Percentiles rank a stretch among this genome's conserved stretches.
phyloP scores from a whole-genome alignment of 2,329 filamentous ascomycete genomes.

The Epichloe gansuensis region DNA sequence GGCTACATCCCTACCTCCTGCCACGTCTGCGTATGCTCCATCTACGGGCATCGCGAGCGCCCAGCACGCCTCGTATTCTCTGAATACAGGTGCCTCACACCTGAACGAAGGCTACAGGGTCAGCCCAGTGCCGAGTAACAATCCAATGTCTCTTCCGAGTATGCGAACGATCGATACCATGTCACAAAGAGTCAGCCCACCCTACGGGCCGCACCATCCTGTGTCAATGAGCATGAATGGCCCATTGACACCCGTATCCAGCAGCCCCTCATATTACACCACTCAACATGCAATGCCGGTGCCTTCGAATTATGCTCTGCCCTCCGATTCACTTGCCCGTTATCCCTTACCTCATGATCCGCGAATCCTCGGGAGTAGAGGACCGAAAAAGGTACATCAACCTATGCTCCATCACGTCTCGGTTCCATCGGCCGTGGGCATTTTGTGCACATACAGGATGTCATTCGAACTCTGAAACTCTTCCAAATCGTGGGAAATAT shows the following conservation, averaged over 20 bases:
- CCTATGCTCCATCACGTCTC: background rate
- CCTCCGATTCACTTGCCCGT: constrained; percentile 30
- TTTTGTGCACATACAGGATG: background rate
- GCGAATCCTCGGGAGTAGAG: constrained; percentile 33
- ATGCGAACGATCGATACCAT: constrained; percentile 29
- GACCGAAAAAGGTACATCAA: constrained; percentile 45
- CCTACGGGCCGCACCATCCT: constrained; percentile 18
- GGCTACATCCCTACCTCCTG: constrained; percentile 6
- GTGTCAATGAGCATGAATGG: constrained; percentile 26
- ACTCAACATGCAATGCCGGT: constrained; percentile 24
- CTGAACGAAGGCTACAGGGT: constrained; percentile 19
- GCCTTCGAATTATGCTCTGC: constrained; percentile 27
- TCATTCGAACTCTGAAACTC: background rate
- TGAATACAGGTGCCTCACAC: constrained; percentile 14
- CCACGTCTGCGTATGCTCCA: constrained; percentile 10
- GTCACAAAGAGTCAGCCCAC: constrained; percentile 13
- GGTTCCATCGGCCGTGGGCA: too few relatives aligned
- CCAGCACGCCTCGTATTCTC: constrained; percentile 21
- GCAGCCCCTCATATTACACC: constrained; percentile 31
- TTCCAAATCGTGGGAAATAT: background rate
- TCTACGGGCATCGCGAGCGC: constrained; percentile 12
- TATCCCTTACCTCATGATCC: constrained; percentile 38
- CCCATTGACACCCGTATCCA: constrained; percentile 16
- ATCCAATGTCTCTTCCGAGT: constrained; percentile 25
- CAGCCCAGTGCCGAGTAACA: constrained; percentile 16